phyloP scores from a whole-genome alignment of 1,284 basidiomycete species.

The Fomitopsis betulina region DNA sequence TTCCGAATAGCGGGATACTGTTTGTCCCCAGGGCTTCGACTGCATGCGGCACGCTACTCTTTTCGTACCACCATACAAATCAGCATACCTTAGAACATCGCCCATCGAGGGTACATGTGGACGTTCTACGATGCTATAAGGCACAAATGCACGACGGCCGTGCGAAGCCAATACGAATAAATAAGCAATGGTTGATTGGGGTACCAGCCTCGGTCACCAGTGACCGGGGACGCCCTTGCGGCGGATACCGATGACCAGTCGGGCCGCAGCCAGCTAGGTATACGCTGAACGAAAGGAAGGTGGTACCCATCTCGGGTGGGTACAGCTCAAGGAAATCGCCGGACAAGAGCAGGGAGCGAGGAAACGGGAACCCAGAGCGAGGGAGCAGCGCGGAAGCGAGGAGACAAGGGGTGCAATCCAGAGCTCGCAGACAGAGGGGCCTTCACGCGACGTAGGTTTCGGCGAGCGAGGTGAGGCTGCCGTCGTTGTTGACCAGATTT shows the following conservation, averaged over 20 bases:
- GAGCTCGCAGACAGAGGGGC: background rate
- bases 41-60: too few relatives aligned
- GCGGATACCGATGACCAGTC: background rate
- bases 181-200: background rate
- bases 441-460: slow-evolving; percentile 8
- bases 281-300: background rate
- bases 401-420: background rate
- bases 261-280: background rate
- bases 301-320: background rate
- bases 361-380: background rate
- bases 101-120: background rate
- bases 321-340: background rate
- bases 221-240: background rate
- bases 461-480: slow-evolving; percentile 14
- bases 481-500: slow-evolving; percentile 23
- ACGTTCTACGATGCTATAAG: background rate
- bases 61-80: background rate
- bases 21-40: too few relatives aligned
- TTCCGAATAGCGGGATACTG: too few relatives aligned
- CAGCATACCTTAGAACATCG: background rate
- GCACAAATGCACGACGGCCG: background rate
- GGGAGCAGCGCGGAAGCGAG: background rate
- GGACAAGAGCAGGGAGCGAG: background rate
- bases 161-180: too few relatives aligned
- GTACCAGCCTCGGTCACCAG: background rate